Conservation (phyloP, 768 basidiomycete species). For the Termitomyces sp. region DNA sequence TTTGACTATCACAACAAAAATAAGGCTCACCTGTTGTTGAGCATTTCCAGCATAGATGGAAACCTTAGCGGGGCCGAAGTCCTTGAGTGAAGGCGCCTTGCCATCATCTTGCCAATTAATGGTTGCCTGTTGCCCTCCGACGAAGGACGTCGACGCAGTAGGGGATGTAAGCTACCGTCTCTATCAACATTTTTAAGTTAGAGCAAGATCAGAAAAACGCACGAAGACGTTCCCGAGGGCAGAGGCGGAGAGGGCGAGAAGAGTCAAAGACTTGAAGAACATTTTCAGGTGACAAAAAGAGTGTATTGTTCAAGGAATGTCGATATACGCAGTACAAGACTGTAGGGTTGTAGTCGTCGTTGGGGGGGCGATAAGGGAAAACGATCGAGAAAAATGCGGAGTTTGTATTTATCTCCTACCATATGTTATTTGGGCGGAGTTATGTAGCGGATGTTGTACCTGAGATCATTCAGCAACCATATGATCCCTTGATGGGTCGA, state of each 20-base stretch:
- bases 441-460: background rate
- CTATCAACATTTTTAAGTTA: no score
- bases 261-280: slow-evolving; percentile 43
- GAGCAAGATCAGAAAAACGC: slow-evolving; percentile 18
- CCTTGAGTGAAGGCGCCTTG: slow-evolving; percentile 36
- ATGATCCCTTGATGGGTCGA: background rate
- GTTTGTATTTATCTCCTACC: slow-evolving; percentile 6
- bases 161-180: slow-evolving; percentile 54
- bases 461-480: background rate
- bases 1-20: background rate
- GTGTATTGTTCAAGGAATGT: slow-evolving; percentile 35
- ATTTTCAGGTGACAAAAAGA: slow-evolving; percentile 30
- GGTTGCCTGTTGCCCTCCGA: slow-evolving; percentile 43
- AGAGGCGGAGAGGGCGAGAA: slow-evolving; percentile 48
- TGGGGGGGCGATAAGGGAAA: background rate
- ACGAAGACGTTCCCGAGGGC: slow-evolving; percentile 56
- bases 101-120: slow-evolving; percentile 60
- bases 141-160: slow-evolving; percentile 34
- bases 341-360: slow-evolving; percentile 8
- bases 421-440: background rate
- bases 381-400: slow-evolving; percentile 9
- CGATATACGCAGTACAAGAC: slow-evolving; percentile 17
- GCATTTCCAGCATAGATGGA: slow-evolving; percentile 63
- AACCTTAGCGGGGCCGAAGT: slow-evolving; percentile 47
- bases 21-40: slow-evolving; percentile 47